Percentiles rank a stretch among this genome's conserved stretches.
phyloP scores from a whole-genome alignment of 2,329 filamentous ascomycete genomes.

The Epichloe brachyelytri region DNA sequence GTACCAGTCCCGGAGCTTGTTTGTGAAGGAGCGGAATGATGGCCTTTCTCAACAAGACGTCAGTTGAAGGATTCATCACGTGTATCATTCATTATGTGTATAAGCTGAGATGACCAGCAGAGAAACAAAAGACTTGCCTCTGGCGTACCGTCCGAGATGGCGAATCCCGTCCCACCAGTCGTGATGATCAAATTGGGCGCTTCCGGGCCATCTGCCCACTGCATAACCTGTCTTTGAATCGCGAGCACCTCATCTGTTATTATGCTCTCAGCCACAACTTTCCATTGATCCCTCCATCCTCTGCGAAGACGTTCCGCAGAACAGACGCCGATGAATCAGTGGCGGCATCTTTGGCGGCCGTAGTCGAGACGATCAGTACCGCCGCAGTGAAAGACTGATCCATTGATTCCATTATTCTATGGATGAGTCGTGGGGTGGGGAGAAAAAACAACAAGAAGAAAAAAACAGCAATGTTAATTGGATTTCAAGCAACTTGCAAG shows the following conservation, averaged over 20 bases:
- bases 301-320: constrained; percentile 55
- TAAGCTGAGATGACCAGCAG: background rate
- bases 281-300: constrained; percentile 61
- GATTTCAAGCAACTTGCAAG: too few species aligned
- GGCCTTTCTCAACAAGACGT: constrained; percentile 37
- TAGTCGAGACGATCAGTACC: constrained; percentile 83
- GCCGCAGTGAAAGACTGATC: constrained; percentile 49
- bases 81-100: too few species aligned
- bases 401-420: constrained; percentile 10
- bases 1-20: constrained; percentile 80
- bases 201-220: constrained; percentile 57
- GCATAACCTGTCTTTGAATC: constrained; percentile 61
- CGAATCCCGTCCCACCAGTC: constrained; percentile 89
- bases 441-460: too few species aligned
- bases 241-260: constrained; percentile 62
- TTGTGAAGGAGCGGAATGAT: constrained; percentile 69
- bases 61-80: background rate
- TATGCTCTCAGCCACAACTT: constrained; percentile 54
- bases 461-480: too few species aligned
- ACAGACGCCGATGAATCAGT: constrained; percentile 60
- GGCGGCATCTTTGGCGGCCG: constrained; percentile 64
- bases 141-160: constrained; percentile 71
- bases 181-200: constrained; percentile 67
- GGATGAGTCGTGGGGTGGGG: background rate
- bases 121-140: constrained; percentile 43